Evolutionary conservation across 495 filamentous ascomycete species (phyloP).

Genomic region (Peziza echinospora): DNA sequence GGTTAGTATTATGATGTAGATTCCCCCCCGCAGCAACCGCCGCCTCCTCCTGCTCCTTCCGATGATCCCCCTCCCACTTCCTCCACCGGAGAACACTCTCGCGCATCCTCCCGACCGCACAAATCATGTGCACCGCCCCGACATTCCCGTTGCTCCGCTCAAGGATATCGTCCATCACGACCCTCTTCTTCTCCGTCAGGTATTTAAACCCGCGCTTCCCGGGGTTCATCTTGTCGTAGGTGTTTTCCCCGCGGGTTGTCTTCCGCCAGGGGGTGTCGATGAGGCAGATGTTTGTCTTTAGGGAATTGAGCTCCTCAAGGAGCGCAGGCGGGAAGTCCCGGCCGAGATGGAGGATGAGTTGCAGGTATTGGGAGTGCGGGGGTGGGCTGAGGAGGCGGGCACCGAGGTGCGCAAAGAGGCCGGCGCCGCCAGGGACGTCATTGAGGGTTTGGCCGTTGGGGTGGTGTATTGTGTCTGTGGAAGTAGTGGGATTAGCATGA

Average conservation of each 20-base stretch:
- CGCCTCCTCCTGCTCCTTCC: too few relatives aligned
- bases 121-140: slow-evolving; percentile 71
- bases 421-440: slow-evolving; percentile 20
- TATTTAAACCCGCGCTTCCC: slow-evolving; percentile 57
- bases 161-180: slow-evolving; percentile 39
- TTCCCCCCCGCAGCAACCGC: too few relatives aligned
- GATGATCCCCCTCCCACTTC: too few relatives aligned
- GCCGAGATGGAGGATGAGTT: slow-evolving; percentile 22
- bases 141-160: slow-evolving; percentile 38
- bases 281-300: slow-evolving; percentile 13
- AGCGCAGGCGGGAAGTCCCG: slow-evolving; percentile 23
- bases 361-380: slow-evolving; percentile 25
- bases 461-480: slow-evolving; percentile 12
- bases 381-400: slow-evolving; percentile 21
- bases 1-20: too few relatives aligned
- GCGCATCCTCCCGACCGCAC: slow-evolving; percentile 37
- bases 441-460: slow-evolving; percentile 7
- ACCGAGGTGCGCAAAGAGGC: slow-evolving; percentile 23
- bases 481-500: neutral
- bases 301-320: slow-evolving; percentile 10
- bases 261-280: slow-evolving; percentile 15
- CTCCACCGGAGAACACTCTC: neutral
- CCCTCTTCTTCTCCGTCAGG: slow-evolving; percentile 60
- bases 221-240: neutral
- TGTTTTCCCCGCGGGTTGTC: slow-evolving; percentile 17